Evolutionary conservation across 2,329 filamentous ascomycete genomes (phyloP).

Genomic region (Diplocarpon mali): DNA sequence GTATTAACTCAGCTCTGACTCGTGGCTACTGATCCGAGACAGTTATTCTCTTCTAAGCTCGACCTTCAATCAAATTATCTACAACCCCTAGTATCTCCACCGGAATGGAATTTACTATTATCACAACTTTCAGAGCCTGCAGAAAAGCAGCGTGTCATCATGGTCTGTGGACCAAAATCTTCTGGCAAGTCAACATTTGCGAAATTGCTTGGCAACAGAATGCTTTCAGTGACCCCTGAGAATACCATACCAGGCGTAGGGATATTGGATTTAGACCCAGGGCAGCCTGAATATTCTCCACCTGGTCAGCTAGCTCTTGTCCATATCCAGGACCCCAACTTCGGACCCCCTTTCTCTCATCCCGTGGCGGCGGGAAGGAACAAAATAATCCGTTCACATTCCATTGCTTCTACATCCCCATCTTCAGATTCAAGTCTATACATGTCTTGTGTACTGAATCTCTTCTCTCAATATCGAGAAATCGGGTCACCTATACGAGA

Average conservation of each 20-base stretch:
- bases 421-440: constrained; percentile 58
- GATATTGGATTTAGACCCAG: constrained; percentile 64
- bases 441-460: constrained; percentile 49
- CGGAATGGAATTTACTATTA: constrained; percentile 45
- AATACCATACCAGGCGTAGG: constrained; percentile 28
- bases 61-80: constrained; percentile 37
- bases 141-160: constrained; percentile 31
- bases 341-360: constrained; percentile 59
- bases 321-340: constrained; percentile 46
- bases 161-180: constrained; percentile 60
- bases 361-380: constrained; percentile 29
- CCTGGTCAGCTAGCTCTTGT: constrained; percentile 61
- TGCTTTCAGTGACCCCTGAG: constrained; percentile 32
- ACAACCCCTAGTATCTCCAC: constrained; percentile 44
- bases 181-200: constrained; percentile 70
- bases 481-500: constrained; percentile 30
- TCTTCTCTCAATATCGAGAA: constrained; percentile 47
- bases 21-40: constrained; percentile 17
- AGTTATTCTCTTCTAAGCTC: constrained; percentile 45
- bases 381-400: constrained; percentile 49
- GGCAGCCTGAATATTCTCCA: constrained; percentile 63
- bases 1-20: constrained; percentile 3
- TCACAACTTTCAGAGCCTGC: constrained; percentile 25
- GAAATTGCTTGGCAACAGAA: constrained; percentile 52
- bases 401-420: constrained; percentile 53